phyloP scores from a whole-genome alignment of 139 green algal species.

The Bryopsis sp. region DNA sequence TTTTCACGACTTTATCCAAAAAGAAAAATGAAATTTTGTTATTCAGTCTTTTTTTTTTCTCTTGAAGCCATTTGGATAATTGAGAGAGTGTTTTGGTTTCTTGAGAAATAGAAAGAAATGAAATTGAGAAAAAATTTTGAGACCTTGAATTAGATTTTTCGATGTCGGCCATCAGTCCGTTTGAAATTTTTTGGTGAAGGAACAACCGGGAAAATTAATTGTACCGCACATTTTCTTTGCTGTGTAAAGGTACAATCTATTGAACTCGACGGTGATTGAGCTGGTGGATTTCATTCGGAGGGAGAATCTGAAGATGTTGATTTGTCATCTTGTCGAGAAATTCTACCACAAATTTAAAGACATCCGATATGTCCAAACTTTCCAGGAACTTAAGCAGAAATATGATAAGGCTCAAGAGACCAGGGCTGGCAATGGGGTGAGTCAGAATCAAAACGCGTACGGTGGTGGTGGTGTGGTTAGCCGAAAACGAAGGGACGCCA shows the following conservation, averaged over 20 bases:
- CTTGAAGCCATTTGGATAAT: no score
- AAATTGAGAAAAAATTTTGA: no score
- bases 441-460: not conserved
- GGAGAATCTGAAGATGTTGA: constrained; percentile 70
- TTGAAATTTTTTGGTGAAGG: no score
- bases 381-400: constrained; percentile 58
- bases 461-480: not conserved
- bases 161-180: no score
- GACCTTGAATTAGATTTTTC: no score
- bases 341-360: constrained; percentile 26
- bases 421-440: constrained; percentile 14
- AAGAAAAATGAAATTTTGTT: no score
- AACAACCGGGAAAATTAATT: no score
- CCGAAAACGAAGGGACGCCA: constrained; percentile 30
- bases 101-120: no score
- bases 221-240: no score
- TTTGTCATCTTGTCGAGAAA: constrained; percentile 28
- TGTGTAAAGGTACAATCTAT: constrained; percentile 80
- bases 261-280: constrained; percentile 73
- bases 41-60: no score
- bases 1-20: no score
- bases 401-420: constrained; percentile 59
- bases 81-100: no score
- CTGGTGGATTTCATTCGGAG: constrained; percentile 69
- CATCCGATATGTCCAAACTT: constrained; percentile 78